Evolutionary conservation across 78 protist species (phyloP).

Genomic region (Ministeria vibrans): DNA sequence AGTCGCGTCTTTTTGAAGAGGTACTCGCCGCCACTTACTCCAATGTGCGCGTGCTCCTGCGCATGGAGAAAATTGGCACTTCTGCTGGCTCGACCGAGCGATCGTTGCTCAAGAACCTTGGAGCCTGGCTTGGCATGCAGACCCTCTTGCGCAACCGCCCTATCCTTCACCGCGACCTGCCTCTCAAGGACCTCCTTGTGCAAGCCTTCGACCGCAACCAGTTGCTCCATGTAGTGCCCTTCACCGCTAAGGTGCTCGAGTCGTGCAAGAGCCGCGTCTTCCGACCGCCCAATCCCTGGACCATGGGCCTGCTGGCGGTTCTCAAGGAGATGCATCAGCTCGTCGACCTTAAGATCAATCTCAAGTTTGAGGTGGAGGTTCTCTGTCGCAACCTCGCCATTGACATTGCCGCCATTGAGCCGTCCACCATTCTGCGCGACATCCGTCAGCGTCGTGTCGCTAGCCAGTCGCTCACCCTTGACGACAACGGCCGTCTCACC

Average conservation of each 20-base stretch:
- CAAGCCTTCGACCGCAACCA: constrained; percentile 67
- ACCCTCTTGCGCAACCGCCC: constrained; percentile 91
- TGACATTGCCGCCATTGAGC: constrained; percentile 38
- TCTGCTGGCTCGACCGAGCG: constrained; percentile 55
- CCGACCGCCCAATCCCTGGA: constrained; percentile 94
- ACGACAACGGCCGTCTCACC: too few species aligned
- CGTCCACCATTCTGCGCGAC: background rate
- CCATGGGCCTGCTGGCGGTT: constrained; percentile 73
- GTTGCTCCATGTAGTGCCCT: constrained; percentile 85
- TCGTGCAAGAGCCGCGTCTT: constrained; percentile 43
- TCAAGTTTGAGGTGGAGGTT: constrained; percentile 92
- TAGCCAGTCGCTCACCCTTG: background rate
- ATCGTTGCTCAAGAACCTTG: constrained; percentile 85
- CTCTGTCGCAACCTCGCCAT: constrained; percentile 70
- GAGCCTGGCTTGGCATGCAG: constrained; percentile 89
- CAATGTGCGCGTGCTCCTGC: constrained; percentile 31
- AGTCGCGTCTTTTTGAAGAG: constrained; percentile 6
- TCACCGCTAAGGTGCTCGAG: constrained; percentile 85
- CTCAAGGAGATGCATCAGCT: constrained; percentile 74
- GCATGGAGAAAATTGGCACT: constrained; percentile 50
- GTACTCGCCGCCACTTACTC: background rate
- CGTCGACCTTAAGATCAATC: constrained; percentile 69
- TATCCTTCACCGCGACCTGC: constrained; percentile 73
- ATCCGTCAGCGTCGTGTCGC: background rate
- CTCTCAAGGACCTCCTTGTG: constrained; percentile 83